phyloP scores from a whole-genome alignment of 306 rosid species.

The Hippophae gyantsensis region DNA sequence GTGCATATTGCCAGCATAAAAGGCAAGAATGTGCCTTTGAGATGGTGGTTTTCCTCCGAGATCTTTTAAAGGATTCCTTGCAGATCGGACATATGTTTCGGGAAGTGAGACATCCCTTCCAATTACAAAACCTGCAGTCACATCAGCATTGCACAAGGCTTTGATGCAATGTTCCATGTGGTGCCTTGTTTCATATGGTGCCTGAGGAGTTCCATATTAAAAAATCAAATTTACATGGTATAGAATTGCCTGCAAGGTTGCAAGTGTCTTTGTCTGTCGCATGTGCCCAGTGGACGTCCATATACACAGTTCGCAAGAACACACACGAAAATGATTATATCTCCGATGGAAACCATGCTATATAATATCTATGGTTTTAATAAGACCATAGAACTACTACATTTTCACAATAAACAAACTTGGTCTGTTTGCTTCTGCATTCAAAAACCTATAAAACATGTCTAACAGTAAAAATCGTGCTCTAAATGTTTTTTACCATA shows the following conservation, averaged over 20 bases:
- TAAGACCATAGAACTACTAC: no score
- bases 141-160: slow-evolving; percentile 91
- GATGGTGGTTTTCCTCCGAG: slow-evolving; percentile 77
- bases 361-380: no score
- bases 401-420: no score
- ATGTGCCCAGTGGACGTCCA: no score
- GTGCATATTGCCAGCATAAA: slow-evolving; percentile 80
- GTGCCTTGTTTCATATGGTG: slow-evolving; percentile 94
- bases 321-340: no score
- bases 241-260: not conserved
- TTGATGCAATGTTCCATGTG: slow-evolving; percentile 93
- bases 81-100: slow-evolving; percentile 68
- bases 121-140: slow-evolving; percentile 72
- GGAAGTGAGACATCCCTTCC: slow-evolving; percentile 90
- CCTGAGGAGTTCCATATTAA: slow-evolving; percentile 34
- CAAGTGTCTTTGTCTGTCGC: no score
- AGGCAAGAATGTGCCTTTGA: slow-evolving; percentile 58
- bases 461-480: no score
- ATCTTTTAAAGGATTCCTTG: slow-evolving; percentile 64
- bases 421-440: no score
- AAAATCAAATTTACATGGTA: slow-evolving; percentile 3
- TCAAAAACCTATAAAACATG: no score
- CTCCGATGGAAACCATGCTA: no score
- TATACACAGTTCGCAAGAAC: no score
- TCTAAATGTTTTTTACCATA: no score